phyloP scores from a whole-genome alignment of 805 yeast genomes.

The Candida incommunis region DNA sequence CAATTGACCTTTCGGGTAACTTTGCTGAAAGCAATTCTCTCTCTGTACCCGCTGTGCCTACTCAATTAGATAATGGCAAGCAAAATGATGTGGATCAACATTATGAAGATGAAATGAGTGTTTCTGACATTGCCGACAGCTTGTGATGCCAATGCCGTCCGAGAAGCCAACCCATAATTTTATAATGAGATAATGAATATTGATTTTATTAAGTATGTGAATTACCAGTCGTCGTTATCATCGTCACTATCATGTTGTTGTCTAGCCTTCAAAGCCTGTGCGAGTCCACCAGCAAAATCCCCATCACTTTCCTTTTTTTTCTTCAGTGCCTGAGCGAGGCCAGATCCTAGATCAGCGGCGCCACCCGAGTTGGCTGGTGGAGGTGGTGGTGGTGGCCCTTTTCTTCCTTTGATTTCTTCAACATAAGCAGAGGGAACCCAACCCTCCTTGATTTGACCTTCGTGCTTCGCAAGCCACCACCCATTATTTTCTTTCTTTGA shows the following conservation, averaged over 20 bases:
- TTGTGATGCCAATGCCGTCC: no score
- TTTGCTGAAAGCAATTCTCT: no score
- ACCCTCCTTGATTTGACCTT: conserved; percentile 71
- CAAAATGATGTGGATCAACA: no score
- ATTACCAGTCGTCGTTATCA: conserved; percentile 32
- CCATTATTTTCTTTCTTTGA: conserved; percentile 68
- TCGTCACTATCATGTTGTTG: conserved; percentile 52
- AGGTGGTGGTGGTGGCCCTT: conserved; percentile 16
- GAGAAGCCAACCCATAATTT: no score
- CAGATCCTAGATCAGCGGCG: conserved; percentile 29
- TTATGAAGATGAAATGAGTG: no score
- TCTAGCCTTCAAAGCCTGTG: conserved; percentile 73
- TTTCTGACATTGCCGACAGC: no score
- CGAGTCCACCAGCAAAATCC: conserved; percentile 68
- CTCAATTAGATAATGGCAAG: no score
- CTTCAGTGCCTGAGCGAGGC: conserved; percentile 55
- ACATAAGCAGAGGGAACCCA: conserved; percentile 97
- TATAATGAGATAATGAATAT: neutral
- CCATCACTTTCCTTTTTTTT: conserved; percentile 49
- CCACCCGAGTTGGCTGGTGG: conserved; percentile 17
- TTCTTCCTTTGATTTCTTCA: conserved; percentile 20
- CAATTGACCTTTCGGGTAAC: no score
- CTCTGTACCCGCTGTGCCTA: no score
- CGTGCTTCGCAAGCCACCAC: conserved; percentile 81
- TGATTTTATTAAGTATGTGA: neutral